A percentile compares a stretch with the other conserved stretches of the same genome.
These are phyloP conservation scores for Bryoglossum gracile DNA, from an alignment of 495 filamentous ascomycete species.

Conservation along the genomic window DNA sequence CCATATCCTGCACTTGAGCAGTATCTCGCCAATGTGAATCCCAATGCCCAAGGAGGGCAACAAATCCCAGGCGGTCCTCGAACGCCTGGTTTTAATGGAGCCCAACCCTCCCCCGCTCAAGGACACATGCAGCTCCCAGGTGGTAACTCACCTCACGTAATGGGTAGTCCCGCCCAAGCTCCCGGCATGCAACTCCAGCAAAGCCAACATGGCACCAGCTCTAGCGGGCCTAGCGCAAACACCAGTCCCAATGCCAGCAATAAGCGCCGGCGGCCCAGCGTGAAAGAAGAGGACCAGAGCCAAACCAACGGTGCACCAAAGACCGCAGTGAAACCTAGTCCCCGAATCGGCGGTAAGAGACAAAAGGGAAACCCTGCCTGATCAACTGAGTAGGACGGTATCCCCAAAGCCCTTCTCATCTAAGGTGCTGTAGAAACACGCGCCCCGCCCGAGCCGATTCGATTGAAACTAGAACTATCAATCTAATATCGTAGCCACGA, in stretches of 20 bases:
- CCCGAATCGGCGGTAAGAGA: conserved; percentile 45
- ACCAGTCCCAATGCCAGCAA: conserved; percentile 76
- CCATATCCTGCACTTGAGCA: conserved; percentile 56
- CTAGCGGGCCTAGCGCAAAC: conserved; percentile 70
- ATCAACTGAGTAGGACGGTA: too few relatives aligned
- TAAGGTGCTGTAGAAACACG: too few relatives aligned
- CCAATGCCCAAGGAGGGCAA: conserved; percentile 2
- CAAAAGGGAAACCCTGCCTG: conserved; percentile 40
- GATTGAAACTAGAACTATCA: too few relatives aligned
- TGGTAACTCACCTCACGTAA: conserved; percentile 51
- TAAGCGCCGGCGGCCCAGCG: conserved; percentile 70
- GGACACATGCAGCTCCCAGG: conserved; percentile 47
- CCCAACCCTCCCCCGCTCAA: conserved; percentile 47
- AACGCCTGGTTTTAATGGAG: conserved; percentile 42
- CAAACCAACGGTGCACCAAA: conserved; percentile 37
- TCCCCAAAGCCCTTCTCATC: too few relatives aligned
- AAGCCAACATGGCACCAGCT: conserved; percentile 63
- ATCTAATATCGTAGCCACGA: too few relatives aligned
- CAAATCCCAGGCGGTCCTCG: conserved; percentile 16
- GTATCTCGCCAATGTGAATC: conserved; percentile 40
- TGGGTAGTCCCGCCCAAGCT: conserved; percentile 49
- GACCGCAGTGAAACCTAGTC: conserved; percentile 45
- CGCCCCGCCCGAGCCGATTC: too few relatives aligned
- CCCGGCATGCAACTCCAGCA: conserved; percentile 65
- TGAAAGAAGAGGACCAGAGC: conserved; percentile 68